Evolutionary conservation across 164 flowering plant species (phyloP), one percentile per base, ranked within the genome.

Genomic region (Santalum album): DNA sequence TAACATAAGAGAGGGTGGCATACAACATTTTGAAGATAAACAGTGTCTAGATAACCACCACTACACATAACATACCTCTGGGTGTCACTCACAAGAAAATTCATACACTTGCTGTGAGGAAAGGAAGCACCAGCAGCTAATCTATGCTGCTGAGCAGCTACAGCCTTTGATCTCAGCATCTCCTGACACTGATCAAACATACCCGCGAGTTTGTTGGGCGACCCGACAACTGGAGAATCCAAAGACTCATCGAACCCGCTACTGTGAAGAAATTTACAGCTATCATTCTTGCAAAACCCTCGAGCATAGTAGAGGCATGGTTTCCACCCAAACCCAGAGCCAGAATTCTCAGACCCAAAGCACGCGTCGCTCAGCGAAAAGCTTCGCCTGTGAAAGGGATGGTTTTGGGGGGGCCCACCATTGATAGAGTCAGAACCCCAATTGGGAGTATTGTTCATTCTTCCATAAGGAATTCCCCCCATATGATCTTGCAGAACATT

Each of bases 251-350:
- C 60, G 1, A 43, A 53, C 1, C 68, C 84, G 47, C 47, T 6
- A 12, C 47, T 17, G 21, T 84, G 97, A 20, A 77, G 52, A 60
- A 84, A 86, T 61, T 77, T 64, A 69, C 97, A 90, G 51, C 65
- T 71, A 12, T 92, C 91, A 54, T 84, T 86, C 62, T 82, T 80
- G 53, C 95, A 86, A 58, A 75, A 84, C 19, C 95, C 95, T 61
- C 83, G 78, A 0, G 85, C 81, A 29, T 58, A 89, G 56, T 82
- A 89, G 29, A 77, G 62, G 46, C 96, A 88, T 0, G 94, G 86
- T 58, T 75, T 84, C 84, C 84, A 84, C 9, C 83, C 87, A 40
- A 73, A 64, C 22, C 84, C 91, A 2, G 65, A 66, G 25, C 55
- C 67, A 20, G 56, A 50, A 24, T 76, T 82, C 19, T 76, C 86